Percentiles rank a stretch among this genome's conserved stretches.
phyloP scores from a whole-genome alignment of 257 asterid genomes.

The Coffea eugenioides region DNA sequence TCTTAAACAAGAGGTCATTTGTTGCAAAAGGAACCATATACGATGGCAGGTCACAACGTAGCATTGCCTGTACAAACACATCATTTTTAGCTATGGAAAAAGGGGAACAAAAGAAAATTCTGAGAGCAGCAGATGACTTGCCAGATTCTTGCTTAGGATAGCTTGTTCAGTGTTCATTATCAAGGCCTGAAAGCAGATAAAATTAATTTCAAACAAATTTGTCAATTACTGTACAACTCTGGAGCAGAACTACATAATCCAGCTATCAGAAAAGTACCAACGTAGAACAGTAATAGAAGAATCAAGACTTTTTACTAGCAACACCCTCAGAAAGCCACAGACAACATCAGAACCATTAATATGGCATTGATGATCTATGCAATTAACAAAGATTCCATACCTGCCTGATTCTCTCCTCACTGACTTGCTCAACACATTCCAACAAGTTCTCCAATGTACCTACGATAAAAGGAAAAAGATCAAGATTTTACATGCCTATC shows the following conservation, averaged over 20 bases:
- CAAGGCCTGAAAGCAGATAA: constrained; percentile 54
- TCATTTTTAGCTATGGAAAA: constrained; percentile 9
- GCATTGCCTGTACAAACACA: constrained; percentile 57
- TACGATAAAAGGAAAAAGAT: constrained; percentile 21
- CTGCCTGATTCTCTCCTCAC: constrained; percentile 74
- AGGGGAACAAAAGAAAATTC: not conserved
- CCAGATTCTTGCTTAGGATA: constrained; percentile 81
- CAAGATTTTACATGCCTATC: not conserved
- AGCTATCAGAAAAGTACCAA: not conserved
- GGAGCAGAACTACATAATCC: not conserved
- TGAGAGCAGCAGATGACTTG: constrained; percentile 16
- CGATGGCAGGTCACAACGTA: constrained; percentile 90
- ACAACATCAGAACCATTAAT: not conserved
- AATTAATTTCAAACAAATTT: constrained; percentile 15
- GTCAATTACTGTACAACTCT: not conserved
- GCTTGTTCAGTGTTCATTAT: constrained; percentile 82
- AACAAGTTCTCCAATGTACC: constrained; percentile 89
- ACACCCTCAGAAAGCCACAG: not conserved
- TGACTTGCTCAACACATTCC: constrained; percentile 71
- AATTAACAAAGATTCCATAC: constrained; percentile 33
- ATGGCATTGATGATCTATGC: not conserved
- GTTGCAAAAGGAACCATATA: constrained; percentile 91
- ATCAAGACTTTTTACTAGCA: not conserved
- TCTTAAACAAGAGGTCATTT: constrained; percentile 58
- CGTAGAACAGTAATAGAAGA: not conserved